These are phyloP conservation scores for Plasmodium vinckei DNA, from an alignment of 169 alveolate genomes.

Conservation along the genomic window DNA sequence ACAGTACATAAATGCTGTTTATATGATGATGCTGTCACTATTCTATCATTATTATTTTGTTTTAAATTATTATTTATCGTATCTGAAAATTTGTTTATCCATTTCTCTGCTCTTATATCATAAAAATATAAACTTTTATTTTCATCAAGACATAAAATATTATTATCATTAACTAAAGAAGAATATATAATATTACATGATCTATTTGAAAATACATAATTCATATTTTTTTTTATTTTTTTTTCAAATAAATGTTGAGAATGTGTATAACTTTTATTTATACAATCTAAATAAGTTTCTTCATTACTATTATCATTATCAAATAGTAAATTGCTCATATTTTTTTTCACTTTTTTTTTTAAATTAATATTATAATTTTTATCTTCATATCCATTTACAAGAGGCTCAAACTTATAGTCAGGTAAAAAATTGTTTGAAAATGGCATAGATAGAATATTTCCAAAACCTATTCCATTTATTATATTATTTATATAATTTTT, in stretches of 20 bases:
- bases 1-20: conserved; percentile 56
- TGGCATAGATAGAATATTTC: too few species aligned
- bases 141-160: conserved; percentile 24
- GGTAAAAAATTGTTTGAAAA: too few species aligned
- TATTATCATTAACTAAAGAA: conserved; percentile 35
- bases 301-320: too few species aligned
- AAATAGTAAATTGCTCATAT: too few species aligned
- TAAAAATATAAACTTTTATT: conserved; percentile 34
- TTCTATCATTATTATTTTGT: background rate
- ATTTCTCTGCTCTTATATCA: conserved; percentile 53
- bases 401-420: too few species aligned
- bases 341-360: too few species aligned
- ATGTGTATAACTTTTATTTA: conserved; percentile 15
- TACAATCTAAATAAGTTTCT: background rate
- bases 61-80: background rate
- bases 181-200: background rate
- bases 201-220: background rate
- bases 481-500: background rate
- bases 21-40: conserved; percentile 18
- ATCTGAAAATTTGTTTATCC: background rate
- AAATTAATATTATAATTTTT: too few species aligned
- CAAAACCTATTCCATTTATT: too few species aligned
- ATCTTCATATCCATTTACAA: too few species aligned
- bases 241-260: conserved; percentile 37
- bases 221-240: conserved; percentile 41